Evolutionary conservation across 2,329 filamentous ascomycete species (phyloP).

Genomic region (Coniochaeta sp.): DNA sequence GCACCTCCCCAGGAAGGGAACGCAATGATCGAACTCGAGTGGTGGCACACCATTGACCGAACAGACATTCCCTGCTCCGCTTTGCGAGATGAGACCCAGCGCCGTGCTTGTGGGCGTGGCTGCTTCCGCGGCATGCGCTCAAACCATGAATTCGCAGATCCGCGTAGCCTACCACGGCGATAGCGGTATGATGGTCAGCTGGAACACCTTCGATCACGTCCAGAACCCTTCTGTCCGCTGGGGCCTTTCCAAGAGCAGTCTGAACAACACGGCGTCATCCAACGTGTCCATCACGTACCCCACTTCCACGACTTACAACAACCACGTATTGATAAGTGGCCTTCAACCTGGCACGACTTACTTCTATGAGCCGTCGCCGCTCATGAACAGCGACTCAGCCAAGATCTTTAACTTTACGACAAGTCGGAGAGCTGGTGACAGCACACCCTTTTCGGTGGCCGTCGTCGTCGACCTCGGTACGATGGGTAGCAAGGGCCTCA

Average conservation of each 20-base stretch:
- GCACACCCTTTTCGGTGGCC: slow-evolving; percentile 32
- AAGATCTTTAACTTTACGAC: slow-evolving; percentile 27
- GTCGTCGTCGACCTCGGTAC: slow-evolving; percentile 39
- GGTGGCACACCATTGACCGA: background rate
- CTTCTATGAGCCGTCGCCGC: slow-evolving; percentile 39
- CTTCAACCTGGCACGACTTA: slow-evolving; percentile 36
- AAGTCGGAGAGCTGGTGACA: slow-evolving; percentile 25
- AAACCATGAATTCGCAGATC: background rate
- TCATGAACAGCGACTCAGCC: slow-evolving; percentile 41
- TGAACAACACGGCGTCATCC: slow-evolving; percentile 16
- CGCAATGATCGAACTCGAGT: no score
- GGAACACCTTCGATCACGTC: slow-evolving; percentile 24
- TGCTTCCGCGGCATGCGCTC: background rate
- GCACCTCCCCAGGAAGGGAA: background rate
- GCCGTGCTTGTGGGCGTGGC: background rate
- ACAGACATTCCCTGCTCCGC: background rate
- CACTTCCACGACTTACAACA: slow-evolving; percentile 24
- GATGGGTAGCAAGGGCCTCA: slow-evolving; percentile 9
- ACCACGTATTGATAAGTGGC: slow-evolving; percentile 35
- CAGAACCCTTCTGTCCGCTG: slow-evolving; percentile 16
- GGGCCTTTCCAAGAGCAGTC: slow-evolving; percentile 6
- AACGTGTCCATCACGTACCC: slow-evolving; percentile 19
- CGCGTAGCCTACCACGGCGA: slow-evolving; percentile 5
- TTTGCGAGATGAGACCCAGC: background rate
- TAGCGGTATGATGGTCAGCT: slow-evolving; percentile 18